phyloP scores from a whole-genome alignment of 208 protist species.

The Acanthamoeba royreba region DNA sequence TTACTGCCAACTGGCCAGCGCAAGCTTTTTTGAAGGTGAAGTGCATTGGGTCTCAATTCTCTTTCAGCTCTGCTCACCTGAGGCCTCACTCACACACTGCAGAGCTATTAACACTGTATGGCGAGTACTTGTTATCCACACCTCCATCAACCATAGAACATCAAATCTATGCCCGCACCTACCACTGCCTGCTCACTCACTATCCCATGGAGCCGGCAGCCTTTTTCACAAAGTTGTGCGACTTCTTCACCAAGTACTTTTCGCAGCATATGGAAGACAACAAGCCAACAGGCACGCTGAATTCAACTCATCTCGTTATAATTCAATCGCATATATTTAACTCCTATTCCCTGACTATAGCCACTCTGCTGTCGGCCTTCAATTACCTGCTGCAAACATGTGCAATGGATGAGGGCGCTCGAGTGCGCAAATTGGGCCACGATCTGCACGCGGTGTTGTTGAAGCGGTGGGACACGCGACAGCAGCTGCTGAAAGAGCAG shows the following conservation, averaged over 20 bases:
- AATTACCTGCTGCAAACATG: slow-evolving; percentile 13
- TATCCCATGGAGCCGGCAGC: not conserved
- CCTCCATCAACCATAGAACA: not conserved
- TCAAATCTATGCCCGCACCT: slow-evolving; percentile 1
- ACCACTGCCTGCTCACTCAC: not conserved
- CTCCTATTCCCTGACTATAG: too few species aligned
- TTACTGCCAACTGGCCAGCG: not conserved
- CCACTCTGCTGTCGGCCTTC: not conserved
- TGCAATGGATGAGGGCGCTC: not conserved
- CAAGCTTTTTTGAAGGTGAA: not conserved
- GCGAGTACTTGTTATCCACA: not conserved
- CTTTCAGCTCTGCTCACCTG: not conserved
- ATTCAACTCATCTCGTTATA: not conserved
- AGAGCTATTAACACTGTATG: not conserved
- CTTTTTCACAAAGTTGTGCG: not conserved
- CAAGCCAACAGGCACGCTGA: not conserved
- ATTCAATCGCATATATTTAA: too few species aligned
- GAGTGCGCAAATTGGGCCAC: not conserved
- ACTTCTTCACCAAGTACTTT: not conserved
- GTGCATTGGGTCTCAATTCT: not conserved
- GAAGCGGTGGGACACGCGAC: not conserved
- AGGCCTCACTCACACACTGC: not conserved
- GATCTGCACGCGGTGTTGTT: not conserved
- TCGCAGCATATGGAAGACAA: not conserved
- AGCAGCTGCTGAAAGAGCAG: slow-evolving; percentile 1